Evolutionary conservation across 2,329 filamentous ascomycete species (phyloP), one percentile per base, ranked within the genome.

Genomic region (Geoglossum cookeanum): DNA sequence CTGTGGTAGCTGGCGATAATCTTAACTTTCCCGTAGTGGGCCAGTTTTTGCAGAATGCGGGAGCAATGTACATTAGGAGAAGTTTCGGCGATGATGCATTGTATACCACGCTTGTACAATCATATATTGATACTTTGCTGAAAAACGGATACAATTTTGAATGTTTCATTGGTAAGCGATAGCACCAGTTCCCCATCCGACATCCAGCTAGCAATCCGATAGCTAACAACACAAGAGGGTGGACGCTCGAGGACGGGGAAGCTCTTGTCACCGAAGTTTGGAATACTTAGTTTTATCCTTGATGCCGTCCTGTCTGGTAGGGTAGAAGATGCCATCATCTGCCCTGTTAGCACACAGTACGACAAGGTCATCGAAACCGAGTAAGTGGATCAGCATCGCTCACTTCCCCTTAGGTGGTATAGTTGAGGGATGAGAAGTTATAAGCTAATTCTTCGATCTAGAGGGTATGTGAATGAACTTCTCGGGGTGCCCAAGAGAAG

Each of bases 351-450:
- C 68, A 96, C 90, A 0, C 92, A 98, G 67, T 98, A 98, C 67
- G 92, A 98, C 74, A 98, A 97, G 67, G 92, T 98, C 58, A 94
- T 98, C 59, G 92, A 98, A 69, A 95, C 94, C 0, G 89, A 95
- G 69, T 74, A 67, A 60, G 71, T 57, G 39, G 22, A 30, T 51
- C 17, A 13, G n/a, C 15, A 33, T 51, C 4, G 4, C 37, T 9
- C 29, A 4, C 27, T 57, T 15, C 3, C 3, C 35, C 8, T 44
- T 22, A 44, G 11, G 9, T 35, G 6, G 13, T 22, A 1, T 45
- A 7, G 13, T 44, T 17, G 11, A 27, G 13, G 35, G n/a, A 29
- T 4, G n/a, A 39, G 32, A 17, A 55, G 15, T 9, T n/a, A n/a
- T 13, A 4, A 11, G 8, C 52, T 49, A 32, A n/a, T 55, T 1